A percentile compares a stretch with the other conserved stretches of the same genome.
phyloP scores from a whole-genome alignment of 2,329 filamentous ascomycete genomes.

The Blastomyces silverae region DNA sequence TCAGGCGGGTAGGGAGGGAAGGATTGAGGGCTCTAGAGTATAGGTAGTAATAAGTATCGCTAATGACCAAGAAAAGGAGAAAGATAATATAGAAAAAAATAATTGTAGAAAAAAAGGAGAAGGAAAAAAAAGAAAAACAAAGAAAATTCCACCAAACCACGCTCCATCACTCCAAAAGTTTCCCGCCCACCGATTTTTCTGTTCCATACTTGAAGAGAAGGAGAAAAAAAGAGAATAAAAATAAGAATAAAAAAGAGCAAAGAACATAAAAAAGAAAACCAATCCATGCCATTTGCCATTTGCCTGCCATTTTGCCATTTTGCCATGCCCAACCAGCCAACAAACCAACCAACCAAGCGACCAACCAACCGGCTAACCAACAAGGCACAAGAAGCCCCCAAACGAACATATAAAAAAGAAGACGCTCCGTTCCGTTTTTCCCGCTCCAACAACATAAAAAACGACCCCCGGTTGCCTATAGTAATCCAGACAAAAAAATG shows the following conservation, averaged over 20 bases:
- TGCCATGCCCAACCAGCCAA: constrained; percentile 8
- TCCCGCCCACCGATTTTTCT: constrained; percentile 1
- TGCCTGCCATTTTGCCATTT: background rate
- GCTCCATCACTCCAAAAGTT: constrained; percentile 9
- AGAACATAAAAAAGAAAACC: background rate
- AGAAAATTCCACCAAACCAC: constrained; percentile 23
- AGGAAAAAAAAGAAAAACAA: constrained; percentile 23
- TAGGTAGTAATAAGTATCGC: constrained; percentile 23
- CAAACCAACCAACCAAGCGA: constrained; percentile 4
- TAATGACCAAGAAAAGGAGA: background rate
- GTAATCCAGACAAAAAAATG: constrained; percentile 13
- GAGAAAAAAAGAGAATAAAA: constrained; percentile 11
- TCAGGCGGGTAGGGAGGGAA: background rate
- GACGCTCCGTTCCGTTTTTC: constrained; percentile 6
- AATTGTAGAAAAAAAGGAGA: constrained; percentile 27
- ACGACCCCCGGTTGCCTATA: constrained; percentile 6
- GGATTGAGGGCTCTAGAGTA: constrained; percentile 18
- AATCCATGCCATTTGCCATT: constrained; percentile 11
- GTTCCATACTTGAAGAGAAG: background rate
- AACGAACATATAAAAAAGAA: constrained; percentile 1
- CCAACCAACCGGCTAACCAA: constrained; percentile 1
- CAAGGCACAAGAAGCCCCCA: background rate
- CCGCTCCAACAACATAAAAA: constrained; percentile 6
- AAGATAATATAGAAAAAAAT: background rate
- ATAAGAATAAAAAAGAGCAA: constrained; percentile 4